These are phyloP conservation scores for Dictyostelium citrinum DNA, from an alignment of 78 protist species.

Conservation along the genomic window DNA sequence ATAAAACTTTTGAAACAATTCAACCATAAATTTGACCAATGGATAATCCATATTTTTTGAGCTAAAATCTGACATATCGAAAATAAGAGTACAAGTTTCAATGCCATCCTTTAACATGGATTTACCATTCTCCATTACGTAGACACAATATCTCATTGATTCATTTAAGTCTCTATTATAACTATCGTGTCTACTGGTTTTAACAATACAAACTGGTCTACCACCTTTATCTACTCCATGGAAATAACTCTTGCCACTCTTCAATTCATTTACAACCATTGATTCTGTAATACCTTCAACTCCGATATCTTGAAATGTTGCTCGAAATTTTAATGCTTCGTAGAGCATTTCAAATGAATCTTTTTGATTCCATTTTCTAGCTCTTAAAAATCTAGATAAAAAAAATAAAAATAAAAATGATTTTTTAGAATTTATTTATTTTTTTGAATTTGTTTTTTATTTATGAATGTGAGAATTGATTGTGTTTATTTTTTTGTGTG, in stretches of 20 bases:
- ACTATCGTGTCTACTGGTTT: slow-evolving; percentile 45
- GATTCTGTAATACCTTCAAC: slow-evolving; percentile 35
- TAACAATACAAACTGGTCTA: slow-evolving; percentile 61
- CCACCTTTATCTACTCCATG: slow-evolving; percentile 55
- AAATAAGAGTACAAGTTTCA: slow-evolving; percentile 64
- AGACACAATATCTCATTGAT: slow-evolving; percentile 51
- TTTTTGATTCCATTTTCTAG: slow-evolving; percentile 50
- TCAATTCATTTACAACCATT: slow-evolving; percentile 40
- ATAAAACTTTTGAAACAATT: slow-evolving; percentile 56
- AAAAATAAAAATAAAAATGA: too few species aligned
- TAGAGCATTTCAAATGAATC: slow-evolving; percentile 40
- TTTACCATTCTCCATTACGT: slow-evolving; percentile 65
- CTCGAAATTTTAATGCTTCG: slow-evolving; percentile 44
- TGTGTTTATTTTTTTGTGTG: too few species aligned
- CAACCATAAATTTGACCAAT: slow-evolving; percentile 47
- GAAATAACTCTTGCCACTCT: slow-evolving; percentile 58
- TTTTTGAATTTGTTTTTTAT: neutral
- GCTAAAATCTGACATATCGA: slow-evolving; percentile 58
- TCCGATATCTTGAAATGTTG: slow-evolving; percentile 55
- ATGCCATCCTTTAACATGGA: slow-evolving; percentile 13
- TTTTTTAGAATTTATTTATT: neutral
- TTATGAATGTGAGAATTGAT: too few species aligned
- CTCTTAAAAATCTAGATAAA: slow-evolving; percentile 44
- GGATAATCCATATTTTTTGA: slow-evolving; percentile 70
- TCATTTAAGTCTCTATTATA: slow-evolving; percentile 20